A percentile compares a stretch with the other conserved stretches of the same genome.
Conservation (phyloP, 306 rosid genomes). For the Malus fusca region DNA sequence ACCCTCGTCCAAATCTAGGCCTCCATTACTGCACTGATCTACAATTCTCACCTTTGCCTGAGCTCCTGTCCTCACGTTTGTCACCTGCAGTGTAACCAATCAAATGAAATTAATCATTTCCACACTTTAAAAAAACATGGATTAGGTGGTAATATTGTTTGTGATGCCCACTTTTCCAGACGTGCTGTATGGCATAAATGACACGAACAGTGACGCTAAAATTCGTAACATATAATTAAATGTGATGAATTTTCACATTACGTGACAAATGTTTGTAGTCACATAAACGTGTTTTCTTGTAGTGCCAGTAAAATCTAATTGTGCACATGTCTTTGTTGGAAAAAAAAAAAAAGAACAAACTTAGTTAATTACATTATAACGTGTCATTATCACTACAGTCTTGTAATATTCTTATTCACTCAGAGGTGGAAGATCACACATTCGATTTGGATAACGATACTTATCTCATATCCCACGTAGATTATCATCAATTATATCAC, state of each 20-base stretch:
- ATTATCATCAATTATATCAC: not conserved
- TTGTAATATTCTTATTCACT: not conserved
- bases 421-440: not conserved
- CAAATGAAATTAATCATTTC: not conserved
- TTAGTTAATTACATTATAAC: too few species aligned
- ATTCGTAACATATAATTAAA: not conserved
- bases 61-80: slow-evolving; percentile 38
- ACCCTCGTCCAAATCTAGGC: slow-evolving; percentile 47
- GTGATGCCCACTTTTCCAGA: too few species aligned
- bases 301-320: not conserved
- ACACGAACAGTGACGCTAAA: not conserved
- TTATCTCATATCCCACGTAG: not conserved
- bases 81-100: slow-evolving; percentile 35
- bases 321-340: not conserved
- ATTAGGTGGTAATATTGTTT: too few species aligned
- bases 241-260: too few species aligned
- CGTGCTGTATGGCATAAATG: too few species aligned
- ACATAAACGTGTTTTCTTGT: not conserved
- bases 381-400: too few species aligned
- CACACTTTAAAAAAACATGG: not conserved
- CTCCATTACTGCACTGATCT: slow-evolving; percentile 53
- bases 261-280: not conserved
- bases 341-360: too few species aligned
- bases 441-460: not conserved
- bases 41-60: slow-evolving; percentile 42